These are phyloP conservation scores for Phytophthora citricola DNA, from an alignment of 352 stramenopile genomes.

Conservation along the genomic window DNA sequence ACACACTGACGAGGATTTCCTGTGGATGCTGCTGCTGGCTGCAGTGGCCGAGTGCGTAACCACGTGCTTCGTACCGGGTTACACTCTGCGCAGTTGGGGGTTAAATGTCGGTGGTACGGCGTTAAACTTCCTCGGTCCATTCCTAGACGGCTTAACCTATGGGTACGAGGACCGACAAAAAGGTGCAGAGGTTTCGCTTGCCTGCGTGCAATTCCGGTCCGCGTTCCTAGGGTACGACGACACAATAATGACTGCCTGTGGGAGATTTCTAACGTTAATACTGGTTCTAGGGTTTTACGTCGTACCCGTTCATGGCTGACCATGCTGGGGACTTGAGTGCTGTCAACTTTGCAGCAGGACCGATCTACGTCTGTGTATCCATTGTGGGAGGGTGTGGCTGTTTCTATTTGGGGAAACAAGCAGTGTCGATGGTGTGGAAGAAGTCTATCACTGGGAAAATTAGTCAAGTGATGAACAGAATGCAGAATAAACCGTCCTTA, in stretches of 20 bases:
- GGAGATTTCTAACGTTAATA: background rate
- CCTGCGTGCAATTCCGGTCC: constrained; percentile 72
- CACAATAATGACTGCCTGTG: constrained; percentile 2
- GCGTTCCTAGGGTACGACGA: constrained; percentile 73
- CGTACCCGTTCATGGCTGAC: constrained; percentile 90
- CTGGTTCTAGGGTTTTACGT: constrained; percentile 73
- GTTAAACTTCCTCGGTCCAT: constrained; percentile 79
- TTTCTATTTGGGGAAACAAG: constrained; percentile 61
- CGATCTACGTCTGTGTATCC: constrained; percentile 69
- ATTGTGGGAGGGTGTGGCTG: constrained; percentile 56
- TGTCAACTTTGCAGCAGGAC: constrained; percentile 42
- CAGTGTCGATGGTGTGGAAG: constrained; percentile 24
- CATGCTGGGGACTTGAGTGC: constrained; percentile 79
- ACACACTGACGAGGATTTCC: constrained; percentile 58
- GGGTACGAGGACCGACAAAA: constrained; percentile 59
- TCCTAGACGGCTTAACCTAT: constrained; percentile 77
- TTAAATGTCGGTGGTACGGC: constrained; percentile 73
- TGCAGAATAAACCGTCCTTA: constrained; percentile 43
- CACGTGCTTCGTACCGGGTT: constrained; percentile 76
- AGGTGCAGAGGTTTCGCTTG: constrained; percentile 37
- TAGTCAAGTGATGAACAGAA: constrained; percentile 15
- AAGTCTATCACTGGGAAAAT: constrained; percentile 21
- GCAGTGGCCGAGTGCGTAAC: constrained; percentile 79
- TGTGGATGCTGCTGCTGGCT: constrained; percentile 77
- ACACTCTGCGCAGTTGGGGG: constrained; percentile 43